Conservation (phyloP, 768 basidiomycete species). For the Cubamyces sp. region DNA sequence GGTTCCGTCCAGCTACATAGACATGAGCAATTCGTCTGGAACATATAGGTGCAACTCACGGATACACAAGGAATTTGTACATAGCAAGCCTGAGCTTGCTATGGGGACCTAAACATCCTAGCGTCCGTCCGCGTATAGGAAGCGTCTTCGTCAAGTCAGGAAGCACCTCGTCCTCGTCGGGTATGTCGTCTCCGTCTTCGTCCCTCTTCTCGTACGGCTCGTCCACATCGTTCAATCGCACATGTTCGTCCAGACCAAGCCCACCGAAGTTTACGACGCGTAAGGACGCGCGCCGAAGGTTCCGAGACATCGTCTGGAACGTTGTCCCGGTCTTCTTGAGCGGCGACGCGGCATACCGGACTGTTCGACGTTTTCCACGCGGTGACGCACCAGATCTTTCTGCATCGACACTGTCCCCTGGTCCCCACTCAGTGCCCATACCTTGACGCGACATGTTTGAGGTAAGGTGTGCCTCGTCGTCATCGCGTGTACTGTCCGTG, state of each 20-base stretch:
- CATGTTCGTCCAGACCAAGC: conserved; percentile 59
- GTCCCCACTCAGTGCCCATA: conserved; percentile 33
- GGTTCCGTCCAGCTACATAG: conserved; percentile 82
- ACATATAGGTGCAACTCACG: conserved; percentile 54
- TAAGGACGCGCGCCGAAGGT: conserved; percentile 64
- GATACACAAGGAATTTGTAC: conserved; percentile 68
- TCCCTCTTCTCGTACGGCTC: conserved; percentile 40
- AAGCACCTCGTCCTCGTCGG: conserved; percentile 33
- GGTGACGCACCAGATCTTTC: conserved; percentile 47
- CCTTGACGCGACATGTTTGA: conserved; percentile 50
- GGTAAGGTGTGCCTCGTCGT: conserved; percentile 64
- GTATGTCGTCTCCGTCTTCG: conserved; percentile 36
- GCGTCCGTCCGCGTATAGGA: conserved; percentile 75
- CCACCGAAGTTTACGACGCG: conserved; percentile 84
- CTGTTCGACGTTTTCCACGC: conserved; percentile 45
- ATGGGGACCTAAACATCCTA: conserved; percentile 75
- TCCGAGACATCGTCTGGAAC: conserved; percentile 59
- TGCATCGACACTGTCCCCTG: conserved; percentile 45
- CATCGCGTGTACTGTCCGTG: conserved; percentile 51
- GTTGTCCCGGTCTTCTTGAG: conserved; percentile 63
- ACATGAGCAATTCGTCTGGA: neutral
- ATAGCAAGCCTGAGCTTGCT: conserved; percentile 66
- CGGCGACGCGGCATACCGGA: conserved; percentile 58
- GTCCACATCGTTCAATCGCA: conserved; percentile 55
- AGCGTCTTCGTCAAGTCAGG: conserved; percentile 49